Conservation (phyloP, 2,329 filamentous ascomycete genomes). For the Colletotrichum filicis region DNA sequence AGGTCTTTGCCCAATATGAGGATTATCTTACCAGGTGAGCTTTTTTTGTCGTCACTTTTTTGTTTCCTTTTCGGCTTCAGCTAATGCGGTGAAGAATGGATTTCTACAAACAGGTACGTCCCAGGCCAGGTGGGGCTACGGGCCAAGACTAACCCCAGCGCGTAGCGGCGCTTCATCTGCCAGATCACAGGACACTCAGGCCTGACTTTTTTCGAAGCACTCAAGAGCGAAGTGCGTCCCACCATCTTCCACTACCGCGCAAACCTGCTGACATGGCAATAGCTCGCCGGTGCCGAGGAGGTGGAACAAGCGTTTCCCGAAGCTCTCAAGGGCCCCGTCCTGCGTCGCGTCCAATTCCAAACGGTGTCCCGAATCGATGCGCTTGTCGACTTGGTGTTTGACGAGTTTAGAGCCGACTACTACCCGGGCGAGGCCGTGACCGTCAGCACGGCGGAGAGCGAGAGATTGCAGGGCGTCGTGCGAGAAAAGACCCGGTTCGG, state of each 20-base stretch:
- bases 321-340: slow-evolving; percentile 87
- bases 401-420: slow-evolving; percentile 89
- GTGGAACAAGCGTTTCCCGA: slow-evolving; percentile 94
- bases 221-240: slow-evolving; percentile 84
- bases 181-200: slow-evolving; percentile 95
- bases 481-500: slow-evolving; percentile 87
- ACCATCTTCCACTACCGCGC: slow-evolving; percentile 4
- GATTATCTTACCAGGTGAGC: slow-evolving; percentile 84
- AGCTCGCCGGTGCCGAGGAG: slow-evolving; percentile 85
- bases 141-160: slow-evolving; percentile 31
- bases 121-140: slow-evolving; percentile 22
- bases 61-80: neutral
- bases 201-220: slow-evolving; percentile 91
- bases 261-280: slow-evolving; percentile 28
- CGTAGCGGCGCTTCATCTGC: slow-evolving; percentile 88
- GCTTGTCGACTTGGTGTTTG: slow-evolving; percentile 73
- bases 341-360: slow-evolving; percentile 92
- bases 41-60: neutral
- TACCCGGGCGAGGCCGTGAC: slow-evolving; percentile 89
- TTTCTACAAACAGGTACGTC: slow-evolving; percentile 87
- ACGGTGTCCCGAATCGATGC: slow-evolving; percentile 91
- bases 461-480: slow-evolving; percentile 78
- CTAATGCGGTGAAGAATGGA: slow-evolving; percentile 74
- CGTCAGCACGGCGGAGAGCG: slow-evolving; percentile 75
- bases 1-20: slow-evolving; percentile 90